Conservation (phyloP, 1,284 basidiomycete species). For the Austropuccinia psidii region DNA sequence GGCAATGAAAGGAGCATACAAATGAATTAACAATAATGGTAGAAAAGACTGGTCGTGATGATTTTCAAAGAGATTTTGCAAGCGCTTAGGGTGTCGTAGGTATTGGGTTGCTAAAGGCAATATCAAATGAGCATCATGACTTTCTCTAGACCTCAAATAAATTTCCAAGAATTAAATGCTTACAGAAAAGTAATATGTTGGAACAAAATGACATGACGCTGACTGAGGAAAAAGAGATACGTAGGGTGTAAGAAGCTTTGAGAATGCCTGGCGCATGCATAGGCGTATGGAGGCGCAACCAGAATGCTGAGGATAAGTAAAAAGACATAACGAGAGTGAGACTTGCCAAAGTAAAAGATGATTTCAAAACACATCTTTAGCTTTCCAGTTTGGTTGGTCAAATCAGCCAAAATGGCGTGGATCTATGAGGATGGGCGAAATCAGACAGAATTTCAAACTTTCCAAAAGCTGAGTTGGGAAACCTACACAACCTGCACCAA, state of each 20-base stretch:
- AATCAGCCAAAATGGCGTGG: constrained; percentile 12
- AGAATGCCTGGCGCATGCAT: not conserved
- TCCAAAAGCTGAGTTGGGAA: not conserved
- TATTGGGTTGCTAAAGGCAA: not conserved
- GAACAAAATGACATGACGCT: constrained; percentile 19
- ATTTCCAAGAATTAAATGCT: not conserved
- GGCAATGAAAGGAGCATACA: not conserved
- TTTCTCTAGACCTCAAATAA: not conserved
- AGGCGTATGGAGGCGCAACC: not conserved
- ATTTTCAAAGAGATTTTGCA: not conserved
- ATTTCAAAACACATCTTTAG: constrained; percentile 5
- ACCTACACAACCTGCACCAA: constrained; percentile 14
- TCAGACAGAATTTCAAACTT: not conserved
- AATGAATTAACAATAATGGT: not conserved
- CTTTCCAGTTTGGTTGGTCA: not conserved
- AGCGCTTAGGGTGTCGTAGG: not conserved
- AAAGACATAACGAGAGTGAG: too few species aligned
- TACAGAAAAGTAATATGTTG: constrained; percentile 18
- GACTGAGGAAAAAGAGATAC: not conserved
- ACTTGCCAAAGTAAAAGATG: constrained; percentile 26
- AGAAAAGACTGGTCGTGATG: not conserved
- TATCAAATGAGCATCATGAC: not conserved
- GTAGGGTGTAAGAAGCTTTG: not conserved
- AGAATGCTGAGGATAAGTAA: not conserved
- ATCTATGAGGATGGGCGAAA: not conserved